Base-by-base conservation (phyloP, 2,329 filamentous ascomycete species). In the Colletotrichum magnum region DNA sequence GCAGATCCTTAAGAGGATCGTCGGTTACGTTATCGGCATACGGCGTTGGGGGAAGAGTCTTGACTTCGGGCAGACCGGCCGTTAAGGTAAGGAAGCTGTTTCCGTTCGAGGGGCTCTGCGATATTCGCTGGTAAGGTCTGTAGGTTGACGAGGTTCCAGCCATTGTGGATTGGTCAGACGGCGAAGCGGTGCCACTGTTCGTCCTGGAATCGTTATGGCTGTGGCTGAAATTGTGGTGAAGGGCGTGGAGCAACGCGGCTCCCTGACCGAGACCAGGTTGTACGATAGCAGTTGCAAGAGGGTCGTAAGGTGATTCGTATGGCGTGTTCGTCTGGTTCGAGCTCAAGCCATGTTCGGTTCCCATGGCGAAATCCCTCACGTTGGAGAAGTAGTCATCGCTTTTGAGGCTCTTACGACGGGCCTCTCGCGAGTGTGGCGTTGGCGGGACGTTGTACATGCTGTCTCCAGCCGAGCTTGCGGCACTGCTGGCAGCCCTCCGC, bases 301-400 rank as follows among this genome's bases (percentile, higher is more conserved):
- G 82, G 53, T 83, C 81, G 61, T 83, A 82, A 2, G 77, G 75
- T 72, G 80, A 80, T 15, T 83, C 79, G 56, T 91, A 88, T 1
- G 92, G 93, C 75, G 90, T 93, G 18, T 88, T 92, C 43, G 89
- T 90, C 57, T 93, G 87, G 76, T 92, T 95, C 73, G 93, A 91
- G 18, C 93, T 89, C 50, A 95, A 81, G 21, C 93, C 93, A 77
- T 95, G 93, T 61, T 80, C 60, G 87, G 85, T 73, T 85, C 82
- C 73, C 74, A 50, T 18, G n/a, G 69, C 67, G 12, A 63, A 62
- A 75, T 85, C 82, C 41, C 79, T 82, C 24, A 82, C 73, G 57
- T 79, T 81, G 26, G 82, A 77, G 69, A 90, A 88, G 73, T 87
- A 88, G 80, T 89, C 79, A 80, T 90, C 80, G 74, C 86, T 72